Conservation (phyloP, 2,329 filamentous ascomycete species). For the Colletotrichum musicola region DNA sequence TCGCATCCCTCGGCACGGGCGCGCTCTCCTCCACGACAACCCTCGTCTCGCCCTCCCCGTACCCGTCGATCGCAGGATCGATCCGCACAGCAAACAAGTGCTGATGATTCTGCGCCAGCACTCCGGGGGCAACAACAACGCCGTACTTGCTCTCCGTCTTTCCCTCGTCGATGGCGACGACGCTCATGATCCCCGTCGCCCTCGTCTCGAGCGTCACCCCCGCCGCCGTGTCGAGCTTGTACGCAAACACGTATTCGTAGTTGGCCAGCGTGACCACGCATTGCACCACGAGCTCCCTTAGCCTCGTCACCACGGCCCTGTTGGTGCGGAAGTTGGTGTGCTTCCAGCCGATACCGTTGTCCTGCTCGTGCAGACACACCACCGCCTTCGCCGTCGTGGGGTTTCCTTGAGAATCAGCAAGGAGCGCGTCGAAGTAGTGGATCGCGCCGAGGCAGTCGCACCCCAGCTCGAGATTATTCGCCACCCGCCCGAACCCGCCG, state of each 20-base stretch:
- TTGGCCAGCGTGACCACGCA: constrained; percentile 78
- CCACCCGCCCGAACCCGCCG: constrained; percentile 73
- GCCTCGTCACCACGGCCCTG: constrained; percentile 70
- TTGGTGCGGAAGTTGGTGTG: constrained; percentile 77
- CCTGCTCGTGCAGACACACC: constrained; percentile 78
- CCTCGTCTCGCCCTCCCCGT: constrained; percentile 60
- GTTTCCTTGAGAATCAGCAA: constrained; percentile 66
- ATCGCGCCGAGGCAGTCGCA: constrained; percentile 79
- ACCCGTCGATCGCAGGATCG: constrained; percentile 71
- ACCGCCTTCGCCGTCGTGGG: constrained; percentile 67
- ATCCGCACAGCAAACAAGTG: constrained; percentile 76
- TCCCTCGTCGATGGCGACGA: constrained; percentile 68
- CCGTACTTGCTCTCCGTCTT: constrained; percentile 66
- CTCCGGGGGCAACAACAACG: constrained; percentile 73
- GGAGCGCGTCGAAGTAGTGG: constrained; percentile 71
- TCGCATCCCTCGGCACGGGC: constrained; percentile 55
- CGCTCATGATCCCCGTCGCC: constrained; percentile 75
- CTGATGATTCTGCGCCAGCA: constrained; percentile 77
- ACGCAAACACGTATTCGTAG: constrained; percentile 73
- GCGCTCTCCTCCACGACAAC: constrained; percentile 58
- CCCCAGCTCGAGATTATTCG: constrained; percentile 76
- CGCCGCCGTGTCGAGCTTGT: constrained; percentile 71
- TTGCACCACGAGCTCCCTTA: constrained; percentile 74
- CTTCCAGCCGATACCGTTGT: constrained; percentile 79
- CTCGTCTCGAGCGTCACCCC: constrained; percentile 72